Evolutionary conservation across 495 filamentous ascomycete species (phyloP).

Genomic region (Daldinia loculata): DNA sequence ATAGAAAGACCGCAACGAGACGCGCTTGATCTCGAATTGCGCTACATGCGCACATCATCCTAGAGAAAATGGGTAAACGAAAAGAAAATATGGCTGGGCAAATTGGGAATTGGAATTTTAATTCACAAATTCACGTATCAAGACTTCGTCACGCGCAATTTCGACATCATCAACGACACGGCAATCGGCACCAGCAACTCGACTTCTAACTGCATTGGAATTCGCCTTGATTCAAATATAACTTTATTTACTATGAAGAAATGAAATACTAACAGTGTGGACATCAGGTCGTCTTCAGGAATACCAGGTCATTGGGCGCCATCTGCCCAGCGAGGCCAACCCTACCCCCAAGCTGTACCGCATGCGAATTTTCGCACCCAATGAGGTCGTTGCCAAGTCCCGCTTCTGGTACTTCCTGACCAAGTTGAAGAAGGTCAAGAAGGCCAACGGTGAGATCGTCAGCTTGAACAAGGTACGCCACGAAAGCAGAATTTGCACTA

Average conservation of each 20-base stretch:
- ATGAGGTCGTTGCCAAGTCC: conserved; percentile 97
- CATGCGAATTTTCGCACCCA: conserved; percentile 99
- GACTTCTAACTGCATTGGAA: background rate
- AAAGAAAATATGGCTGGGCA: background rate
- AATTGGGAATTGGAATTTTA: background rate
- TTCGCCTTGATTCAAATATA: background rate
- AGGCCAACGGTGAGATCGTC: conserved; percentile 99
- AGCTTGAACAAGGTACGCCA: conserved; percentile 88
- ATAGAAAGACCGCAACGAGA: background rate
- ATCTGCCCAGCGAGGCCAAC: conserved; percentile 94
- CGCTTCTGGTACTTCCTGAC: conserved; percentile 99
- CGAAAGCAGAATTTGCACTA: background rate
- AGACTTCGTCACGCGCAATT: background rate
- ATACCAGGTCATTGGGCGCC: conserved; percentile 99
- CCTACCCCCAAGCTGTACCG: conserved; percentile 97
- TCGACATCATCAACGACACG: background rate
- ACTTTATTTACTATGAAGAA: background rate
- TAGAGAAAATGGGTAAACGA: background rate
- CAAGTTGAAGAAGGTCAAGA: conserved; percentile 99
- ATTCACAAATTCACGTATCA: background rate
- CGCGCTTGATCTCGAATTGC: background rate
- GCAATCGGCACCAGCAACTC: background rate
- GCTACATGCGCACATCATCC: background rate
- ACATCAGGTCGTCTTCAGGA: conserved; percentile 92
- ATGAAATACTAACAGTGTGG: conserved; percentile 34